phyloP scores from a whole-genome alignment of 2,329 filamentous ascomycete genomes.

The Fusarium sp. region DNA sequence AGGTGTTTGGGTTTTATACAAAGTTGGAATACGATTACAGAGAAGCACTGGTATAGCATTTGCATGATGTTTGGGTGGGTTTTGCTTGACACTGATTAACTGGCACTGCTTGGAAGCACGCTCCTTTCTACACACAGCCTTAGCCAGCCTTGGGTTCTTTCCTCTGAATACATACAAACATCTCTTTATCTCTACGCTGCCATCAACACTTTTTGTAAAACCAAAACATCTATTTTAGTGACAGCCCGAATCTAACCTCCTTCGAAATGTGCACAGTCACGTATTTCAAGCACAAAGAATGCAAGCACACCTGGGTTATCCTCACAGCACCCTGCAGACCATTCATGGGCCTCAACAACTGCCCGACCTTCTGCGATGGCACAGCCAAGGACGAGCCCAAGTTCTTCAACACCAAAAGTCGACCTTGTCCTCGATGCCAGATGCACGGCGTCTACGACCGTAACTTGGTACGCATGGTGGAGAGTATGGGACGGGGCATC shows the following conservation, averaged over 20 bases:
- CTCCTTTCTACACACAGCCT: background rate
- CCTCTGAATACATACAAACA: slow-evolving; percentile 3
- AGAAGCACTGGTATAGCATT: slow-evolving; percentile 13
- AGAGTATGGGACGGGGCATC: slow-evolving; percentile 58
- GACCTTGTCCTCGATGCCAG: slow-evolving; percentile 60
- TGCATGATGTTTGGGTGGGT: slow-evolving; percentile 8
- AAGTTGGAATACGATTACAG: slow-evolving; percentile 4
- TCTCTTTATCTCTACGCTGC: background rate
- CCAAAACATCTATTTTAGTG: background rate
- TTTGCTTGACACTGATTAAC: slow-evolving; percentile 24
- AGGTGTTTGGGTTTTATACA: slow-evolving; percentile 13
- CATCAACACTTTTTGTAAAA: background rate
- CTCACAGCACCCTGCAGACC: slow-evolving; percentile 63
- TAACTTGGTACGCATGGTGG: slow-evolving; percentile 63
- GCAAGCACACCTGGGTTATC: slow-evolving; percentile 66
- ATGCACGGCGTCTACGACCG: slow-evolving; percentile 60
- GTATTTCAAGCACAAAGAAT: slow-evolving; percentile 63
- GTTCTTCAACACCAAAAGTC: slow-evolving; percentile 54
- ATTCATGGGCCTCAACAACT: slow-evolving; percentile 65
- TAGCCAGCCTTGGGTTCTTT: background rate
- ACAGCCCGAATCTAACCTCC: background rate
- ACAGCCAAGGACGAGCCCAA: slow-evolving; percentile 54
- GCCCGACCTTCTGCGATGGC: slow-evolving; percentile 59
- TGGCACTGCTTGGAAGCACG: slow-evolving; percentile 14
- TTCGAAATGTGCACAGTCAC: slow-evolving; percentile 62